These are phyloP conservation scores for Mycothermus thermophilus DNA, from an alignment of 495 filamentous ascomycete species.

Conservation along the genomic window DNA sequence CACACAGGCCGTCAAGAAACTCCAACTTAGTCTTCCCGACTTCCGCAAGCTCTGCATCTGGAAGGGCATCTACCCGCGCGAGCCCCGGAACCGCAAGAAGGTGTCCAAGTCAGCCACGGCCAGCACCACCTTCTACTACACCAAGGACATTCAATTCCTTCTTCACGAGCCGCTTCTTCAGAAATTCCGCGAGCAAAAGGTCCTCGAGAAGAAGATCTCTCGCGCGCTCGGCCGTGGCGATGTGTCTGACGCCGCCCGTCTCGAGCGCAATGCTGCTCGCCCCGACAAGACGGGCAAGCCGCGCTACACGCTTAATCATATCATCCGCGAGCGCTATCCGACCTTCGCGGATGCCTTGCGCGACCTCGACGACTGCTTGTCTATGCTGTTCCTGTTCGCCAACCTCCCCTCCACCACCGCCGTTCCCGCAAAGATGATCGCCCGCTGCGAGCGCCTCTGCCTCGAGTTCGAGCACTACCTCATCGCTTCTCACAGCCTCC, in stretches of 20 bases:
- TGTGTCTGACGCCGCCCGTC: constrained; percentile 61
- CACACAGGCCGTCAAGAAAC: constrained; percentile 90
- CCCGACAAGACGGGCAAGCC: constrained; percentile 77
- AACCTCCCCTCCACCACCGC: constrained; percentile 80
- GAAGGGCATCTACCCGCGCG: constrained; percentile 96
- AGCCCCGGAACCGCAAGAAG: constrained; percentile 93
- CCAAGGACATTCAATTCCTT: constrained; percentile 95
- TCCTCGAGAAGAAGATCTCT: constrained; percentile 90
- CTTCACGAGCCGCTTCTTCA: constrained; percentile 90
- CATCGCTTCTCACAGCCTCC: constrained; percentile 74
- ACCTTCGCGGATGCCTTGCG: constrained; percentile 90
- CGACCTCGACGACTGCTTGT: constrained; percentile 92
- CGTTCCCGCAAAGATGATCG: constrained; percentile 84
- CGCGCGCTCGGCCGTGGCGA: constrained; percentile 83
- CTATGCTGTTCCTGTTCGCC: constrained; percentile 92
- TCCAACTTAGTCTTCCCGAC: constrained; percentile 91
- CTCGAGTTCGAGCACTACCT: constrained; percentile 96
- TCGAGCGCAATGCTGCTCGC: constrained; percentile 47
- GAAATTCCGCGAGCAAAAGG: constrained; percentile 95
- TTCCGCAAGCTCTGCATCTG: constrained; percentile 97
- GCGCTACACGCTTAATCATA: constrained; percentile 80
- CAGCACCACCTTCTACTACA: constrained; percentile 96
- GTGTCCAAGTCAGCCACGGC: constrained; percentile 78
- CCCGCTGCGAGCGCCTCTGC: constrained; percentile 77
- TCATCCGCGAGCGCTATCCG: constrained; percentile 95